Evolutionary conservation across 352 stramenopile species (phyloP).

Genomic region (Pythium plurisporium): DNA sequence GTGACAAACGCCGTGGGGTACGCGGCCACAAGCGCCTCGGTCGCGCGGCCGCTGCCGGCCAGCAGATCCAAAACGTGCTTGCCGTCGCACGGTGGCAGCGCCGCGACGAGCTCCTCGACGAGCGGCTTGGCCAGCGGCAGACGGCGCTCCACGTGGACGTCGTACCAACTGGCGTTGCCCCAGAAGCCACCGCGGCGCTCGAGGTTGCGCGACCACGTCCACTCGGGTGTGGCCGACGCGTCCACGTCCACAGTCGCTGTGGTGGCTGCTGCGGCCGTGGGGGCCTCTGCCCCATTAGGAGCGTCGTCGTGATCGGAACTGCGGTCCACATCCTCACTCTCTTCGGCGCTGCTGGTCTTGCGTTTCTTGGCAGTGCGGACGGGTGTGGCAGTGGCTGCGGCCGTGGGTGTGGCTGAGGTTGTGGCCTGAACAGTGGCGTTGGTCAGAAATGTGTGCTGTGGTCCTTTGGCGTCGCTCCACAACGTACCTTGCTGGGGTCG

Average conservation of each 20-base stretch:
- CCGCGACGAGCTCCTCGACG: slow-evolving; percentile 53
- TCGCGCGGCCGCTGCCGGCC: slow-evolving; percentile 54
- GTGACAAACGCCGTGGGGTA: slow-evolving; percentile 56
- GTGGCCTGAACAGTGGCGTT: too few relatives aligned
- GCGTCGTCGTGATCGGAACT: too few relatives aligned
- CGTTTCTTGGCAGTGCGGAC: slow-evolving; percentile 16
- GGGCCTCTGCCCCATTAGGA: too few relatives aligned
- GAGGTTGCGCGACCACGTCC: slow-evolving; percentile 59
- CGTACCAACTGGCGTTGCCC: slow-evolving; percentile 76
- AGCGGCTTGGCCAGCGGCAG: slow-evolving; percentile 58
- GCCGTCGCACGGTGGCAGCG: slow-evolving; percentile 53
- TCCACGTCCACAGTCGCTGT: neutral
- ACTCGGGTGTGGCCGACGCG: slow-evolving; percentile 1
- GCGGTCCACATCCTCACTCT: too few relatives aligned
- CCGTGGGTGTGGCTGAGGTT: too few relatives aligned
- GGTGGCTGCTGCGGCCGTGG: too few relatives aligned
- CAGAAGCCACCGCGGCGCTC: slow-evolving; percentile 62
- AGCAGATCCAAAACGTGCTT: slow-evolving; percentile 64
- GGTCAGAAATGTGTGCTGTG: neutral
- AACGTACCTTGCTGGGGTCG: slow-evolving; percentile 16
- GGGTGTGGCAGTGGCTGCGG: neutral
- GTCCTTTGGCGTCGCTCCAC: neutral
- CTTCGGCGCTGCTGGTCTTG: slow-evolving; percentile 19
- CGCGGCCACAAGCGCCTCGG: slow-evolving; percentile 44
- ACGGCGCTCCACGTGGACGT: slow-evolving; percentile 54